Evolutionary conservation across 192 early-diverging fungal genomes (phyloP), one percentile per base, ranked within the genome.

Genomic region (Spizellomyces punctatus): DNA sequence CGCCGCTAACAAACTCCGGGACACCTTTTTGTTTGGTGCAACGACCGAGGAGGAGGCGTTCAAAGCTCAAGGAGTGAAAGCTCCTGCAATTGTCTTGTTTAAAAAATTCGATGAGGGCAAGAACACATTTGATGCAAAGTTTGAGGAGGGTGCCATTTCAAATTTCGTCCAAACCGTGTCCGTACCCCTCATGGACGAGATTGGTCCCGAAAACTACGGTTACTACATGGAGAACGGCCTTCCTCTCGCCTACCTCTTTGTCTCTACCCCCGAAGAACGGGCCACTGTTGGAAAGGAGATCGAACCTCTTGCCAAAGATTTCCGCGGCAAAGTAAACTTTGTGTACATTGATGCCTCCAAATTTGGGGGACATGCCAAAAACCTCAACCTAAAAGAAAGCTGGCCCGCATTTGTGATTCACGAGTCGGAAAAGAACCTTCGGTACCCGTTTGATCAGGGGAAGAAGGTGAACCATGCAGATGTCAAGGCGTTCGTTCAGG

Each of bases 401-500:
- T 99, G 92, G 93, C 97, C 97, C 59, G 94, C 95, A 19, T 89
- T 99, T 73, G 95, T 87, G 69, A 88, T 99, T 79, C 92, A 95
- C 83, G 83, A 90, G 72, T 84, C 90, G 61, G 79, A 81, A 55
- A 86, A 79, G 72, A 84, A 89, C 64, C 74, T 84, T 71, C 97
- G 98, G 85, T 99, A 76, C 82, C 95, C 96, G 57, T 94, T 91
- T 81, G 80, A 89, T 45, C 91, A 94, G 81, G 76, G 77, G 59
- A 81, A 87, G 76, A 81, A 83, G 6, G 75, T 97, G 45, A 89
- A 86, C 49, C 85, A 87, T 44, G 72, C 68, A 5, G 46, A 36
- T 36, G 68, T 95, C 67, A 70, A 81, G 57, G 63, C 75, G 12
- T 93, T 95, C 78, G 84, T 92, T 57, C 68, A 83, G 7, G 77